These are phyloP conservation scores for Penicillium sp. DNA, from an alignment of 2,329 filamentous ascomycete species.

Conservation along the genomic window DNA sequence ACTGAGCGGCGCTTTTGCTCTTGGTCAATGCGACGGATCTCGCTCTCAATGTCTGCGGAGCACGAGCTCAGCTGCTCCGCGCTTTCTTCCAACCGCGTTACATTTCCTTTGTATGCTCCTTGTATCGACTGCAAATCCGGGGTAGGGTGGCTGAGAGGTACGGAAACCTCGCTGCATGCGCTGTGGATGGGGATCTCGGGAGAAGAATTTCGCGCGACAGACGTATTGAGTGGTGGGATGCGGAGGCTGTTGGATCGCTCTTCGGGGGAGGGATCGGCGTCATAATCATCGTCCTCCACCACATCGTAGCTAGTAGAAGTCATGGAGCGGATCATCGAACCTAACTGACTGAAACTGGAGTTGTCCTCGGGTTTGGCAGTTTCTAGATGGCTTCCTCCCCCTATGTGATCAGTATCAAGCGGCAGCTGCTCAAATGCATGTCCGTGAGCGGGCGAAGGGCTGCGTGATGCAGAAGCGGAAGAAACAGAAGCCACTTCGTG, in stretches of 20 bases:
- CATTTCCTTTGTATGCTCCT: conserved; percentile 52
- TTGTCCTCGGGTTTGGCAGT: conserved; percentile 30
- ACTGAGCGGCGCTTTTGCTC: conserved; percentile 47
- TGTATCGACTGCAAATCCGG: conserved; percentile 52
- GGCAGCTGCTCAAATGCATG: conserved; percentile 33
- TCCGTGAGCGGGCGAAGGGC: conserved; percentile 29
- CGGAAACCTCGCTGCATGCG: conserved; percentile 42
- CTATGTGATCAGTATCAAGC: conserved; percentile 34
- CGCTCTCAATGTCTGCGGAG: conserved; percentile 46
- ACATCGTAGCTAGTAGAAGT: conserved; percentile 46
- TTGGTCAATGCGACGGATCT: conserved; percentile 47
- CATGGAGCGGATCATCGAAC: conserved; percentile 41
- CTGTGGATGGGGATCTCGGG: conserved; percentile 40
- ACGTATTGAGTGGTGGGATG: conserved; percentile 32
- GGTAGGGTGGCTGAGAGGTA: conserved; percentile 50
- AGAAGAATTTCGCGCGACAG: conserved; percentile 25
- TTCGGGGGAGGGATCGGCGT: conserved; percentile 32
- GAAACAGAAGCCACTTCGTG: conserved; percentile 40
- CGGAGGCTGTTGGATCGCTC: conserved; percentile 25
- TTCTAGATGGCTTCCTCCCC: conserved; percentile 30
- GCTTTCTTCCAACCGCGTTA: conserved; percentile 50
- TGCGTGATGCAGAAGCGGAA: conserved; percentile 36
- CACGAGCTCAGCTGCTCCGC: conserved; percentile 51
- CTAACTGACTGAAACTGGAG: conserved; percentile 25
- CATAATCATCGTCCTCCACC: conserved; percentile 50